Evolutionary conservation across 257 asterid genomes (phyloP), one percentile per base, ranked within the genome.

Genomic region (Fraxinus anomala): DNA sequence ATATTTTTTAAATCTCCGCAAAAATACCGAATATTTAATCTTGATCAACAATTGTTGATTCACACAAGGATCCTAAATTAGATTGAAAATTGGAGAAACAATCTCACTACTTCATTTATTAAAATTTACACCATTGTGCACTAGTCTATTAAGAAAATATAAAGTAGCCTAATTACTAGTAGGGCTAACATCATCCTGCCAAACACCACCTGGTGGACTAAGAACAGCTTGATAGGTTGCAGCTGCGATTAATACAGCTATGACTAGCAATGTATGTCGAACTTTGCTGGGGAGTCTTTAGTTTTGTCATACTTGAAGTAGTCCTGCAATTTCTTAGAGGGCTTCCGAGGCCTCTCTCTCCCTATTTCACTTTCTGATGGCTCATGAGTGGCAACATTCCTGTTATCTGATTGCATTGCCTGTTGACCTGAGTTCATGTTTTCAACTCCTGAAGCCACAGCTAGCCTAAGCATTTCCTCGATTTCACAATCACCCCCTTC

Each of bases 181-280:
- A 1, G 49, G 70, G 74, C 49, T 12, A 10, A 1, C 26, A 40
- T 82, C 83, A 7, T 89, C 91, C 68, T 91, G 89, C 92, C 94
- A 89, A 10, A 88, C 86, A 9, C 94, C 94, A 1, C 94, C 92
- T 0, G 92, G 93, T 2, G 93, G 94, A 59, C 84, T 89, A 8
- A 85, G 85, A 51, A 83, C 90, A 0, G 90, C 90, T 74, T 89
- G 91, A 70, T 85, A 91, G 0, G 96, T 86, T 2, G 87, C 83
- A 0, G 90, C 82, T 7, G 79, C 84, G 3, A 91, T 88, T 1
- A 89, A 77, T 31, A 86, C 87, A 1, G 91, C 82, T 10, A 89
- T 73, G 12, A 88, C 73, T 0, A 91, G 89, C 49, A 89, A 21
- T 1, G 79, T 83, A 77, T 79, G 82, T 4, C 92, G 70, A 5